Evolutionary conservation across 1,139 yeast species (phyloP), one percentile per base, ranked within the genome.

Genomic region (Nakaseomyces kungkrabaensis): DNA sequence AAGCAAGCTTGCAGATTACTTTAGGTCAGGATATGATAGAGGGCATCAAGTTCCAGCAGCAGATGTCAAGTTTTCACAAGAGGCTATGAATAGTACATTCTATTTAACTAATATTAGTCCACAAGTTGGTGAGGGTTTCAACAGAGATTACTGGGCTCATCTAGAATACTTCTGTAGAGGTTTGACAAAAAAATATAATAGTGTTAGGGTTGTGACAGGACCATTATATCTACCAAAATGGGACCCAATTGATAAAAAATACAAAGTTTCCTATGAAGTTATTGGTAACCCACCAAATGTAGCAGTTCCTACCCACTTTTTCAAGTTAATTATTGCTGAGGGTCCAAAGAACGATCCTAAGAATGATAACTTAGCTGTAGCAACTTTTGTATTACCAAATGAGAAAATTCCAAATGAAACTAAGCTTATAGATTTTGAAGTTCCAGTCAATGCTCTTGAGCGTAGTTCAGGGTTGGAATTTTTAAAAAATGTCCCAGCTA

Each of bases 41-140:
- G 99, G 99, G 3, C 99, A 92, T 67, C 87, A 86, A 62, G 97
- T 96, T 0, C 97, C 99, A 1, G 98, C 98, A 4, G 98, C 98
- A 0, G 87, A 92, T 67, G 97, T 97, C 37, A 89, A 88, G 65
- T 92, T 78, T 68, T 79, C 81, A 36, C 98, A 92, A 67, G 61
- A 68, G 25, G 97, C 97, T 10, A 90, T 94, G 97, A 84, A 92
- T 66, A 96, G 90, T 67, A 94, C 98, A 0, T 92, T 92, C 60
- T 79, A 74, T 57, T 72, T 94, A 59, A 81, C 96, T 24, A 92
- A 92, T 66, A 92, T 92, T 75, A 79, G 95, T 9, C 99, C 99
- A 1, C 99, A 92, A 67, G 96, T 92, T 1, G 98, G 98, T 5
- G 96, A 85, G 4, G 98, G 98, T 0, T 92, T 92, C 72, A 92